These are phyloP conservation scores for Medicago ruthenica DNA, from an alignment of 306 rosid genomes.

Conservation along the genomic window DNA sequence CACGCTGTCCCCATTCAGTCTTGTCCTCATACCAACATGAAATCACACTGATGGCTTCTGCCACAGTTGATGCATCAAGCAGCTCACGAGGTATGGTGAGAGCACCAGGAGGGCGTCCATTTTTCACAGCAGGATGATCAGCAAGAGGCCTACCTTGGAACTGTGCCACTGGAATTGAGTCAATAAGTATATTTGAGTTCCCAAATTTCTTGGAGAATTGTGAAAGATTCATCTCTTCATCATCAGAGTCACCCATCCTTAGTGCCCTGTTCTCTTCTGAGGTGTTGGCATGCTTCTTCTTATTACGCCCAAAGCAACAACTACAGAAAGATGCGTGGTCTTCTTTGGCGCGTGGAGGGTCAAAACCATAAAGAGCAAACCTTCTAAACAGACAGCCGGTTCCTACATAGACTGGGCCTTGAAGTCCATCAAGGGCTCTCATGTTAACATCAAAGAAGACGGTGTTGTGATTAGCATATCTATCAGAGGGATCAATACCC, in stretches of 20 bases:
- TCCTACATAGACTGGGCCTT: constrained; percentile 97
- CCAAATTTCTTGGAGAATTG: constrained; percentile 84
- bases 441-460: constrained; percentile 96
- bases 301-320: constrained; percentile 69
- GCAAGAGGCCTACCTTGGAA: constrained; percentile 99
- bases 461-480: constrained; percentile 96
- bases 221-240: constrained; percentile 90
- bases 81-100: constrained; percentile 82
- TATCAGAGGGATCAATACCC: constrained; percentile 96
- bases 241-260: constrained; percentile 84
- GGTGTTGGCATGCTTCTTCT: constrained; percentile 55
- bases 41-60: constrained; percentile 94
- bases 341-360: constrained; percentile 92
- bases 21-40: constrained; percentile 99
- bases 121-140: constrained; percentile 94
- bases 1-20: constrained; percentile 96
- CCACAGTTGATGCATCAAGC: constrained; percentile 94
- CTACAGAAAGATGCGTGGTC: constrained; percentile 66
- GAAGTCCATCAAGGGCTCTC: constrained; percentile 98
- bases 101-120: constrained; percentile 94
- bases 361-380: constrained; percentile 88
- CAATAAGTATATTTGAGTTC: constrained; percentile 86
- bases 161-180: constrained; percentile 94
- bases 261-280: constrained; percentile 79
- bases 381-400: constrained; percentile 96